Base-by-base conservation (phyloP, 768 basidiomycete species). In the Naganishia antarctica region DNA sequence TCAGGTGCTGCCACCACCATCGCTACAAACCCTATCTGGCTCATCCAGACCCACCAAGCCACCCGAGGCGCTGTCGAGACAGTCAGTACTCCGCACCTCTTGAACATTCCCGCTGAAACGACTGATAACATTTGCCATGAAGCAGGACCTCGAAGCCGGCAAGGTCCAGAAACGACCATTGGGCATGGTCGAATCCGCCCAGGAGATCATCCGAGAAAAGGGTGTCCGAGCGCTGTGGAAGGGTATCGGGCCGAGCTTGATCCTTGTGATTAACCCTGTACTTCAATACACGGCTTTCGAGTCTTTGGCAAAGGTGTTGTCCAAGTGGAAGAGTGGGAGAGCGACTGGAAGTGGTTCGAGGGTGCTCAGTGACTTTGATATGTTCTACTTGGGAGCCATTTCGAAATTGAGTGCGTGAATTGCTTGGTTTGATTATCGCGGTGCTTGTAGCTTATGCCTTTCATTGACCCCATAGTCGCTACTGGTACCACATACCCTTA, bases 1-100 rank as follows among this genome's bases (percentile, higher is more conserved):
- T 37, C 68, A 90, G 93, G 92, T 41, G 87, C 88, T 45, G 88
- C 88, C 12, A 96, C 94, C 3, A 88, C 91, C 3, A 78, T 94
- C 68, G 82, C 90, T 67, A 88, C 86, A 75, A 97, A 98, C 78
- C 94, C 94, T 2, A 87, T 98, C 66, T 99, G 96, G 96, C 91
- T 96, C 50, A 82, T 98, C 23, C 92, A 98, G 75, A 91, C 91
- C 5, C 87, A 87, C 8, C 91, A 94, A 75, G 86, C 88, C 9
- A 76, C 75, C 34, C 62, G 62, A 53, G 62, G 62, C 23, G 49
- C 46, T 7, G 62, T 63, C 9, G 62, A 63, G 41, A 51, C 59
- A 23, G 44, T 60, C 25, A 69, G 40, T 43, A 66, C 12, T 2
- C 57, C 60, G 43, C 28, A 25, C 59, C 46, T 32, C n/a, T 41